Evolutionary conservation across 148 eudicot species (phyloP), one percentile per base, ranked within the genome.

Genomic region (Selenicereus undatus): DNA sequence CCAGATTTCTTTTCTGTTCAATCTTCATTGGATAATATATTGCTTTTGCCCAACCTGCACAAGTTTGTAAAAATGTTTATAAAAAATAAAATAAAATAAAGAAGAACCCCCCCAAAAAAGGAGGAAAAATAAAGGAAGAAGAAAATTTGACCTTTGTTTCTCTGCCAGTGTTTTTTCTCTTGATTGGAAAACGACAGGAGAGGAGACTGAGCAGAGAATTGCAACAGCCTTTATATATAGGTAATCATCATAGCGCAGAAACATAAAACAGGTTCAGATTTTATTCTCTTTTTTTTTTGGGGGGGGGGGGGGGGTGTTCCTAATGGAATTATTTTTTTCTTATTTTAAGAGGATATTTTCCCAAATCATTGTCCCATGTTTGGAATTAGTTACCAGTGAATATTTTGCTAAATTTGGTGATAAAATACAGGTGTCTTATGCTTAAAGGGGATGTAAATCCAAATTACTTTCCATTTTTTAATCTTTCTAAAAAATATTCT

Each of bases 21-120:
- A 21, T 83, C 82, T 75, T 75, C 82, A 79, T 78, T 30, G 60
- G 51, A 20, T 39, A 39, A 39, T 39, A 39, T 39, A 24, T 51
- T n/a, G 14, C 1, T 8, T 2, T n/a, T n/a, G 6, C 30, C 21
- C 56, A 69, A 17, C 22, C 84, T 82, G 84, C 78, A 79, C 30
- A 73, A 73, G 21, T 77, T 72, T 26, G 64, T 21, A 43, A 39
- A 7, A 4, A 64, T 8, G 2, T 3, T n/a, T 24, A 42, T 24
- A 42, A 64, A 10, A 66, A 43, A 11, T 29, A 60, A 39, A 62
- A 36, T 77, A 30, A 27, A 77, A 45, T 30, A 4, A 58, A 20
- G 8, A 21, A 10, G 4, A 60, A 62, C 0, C 0, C 27, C 5
- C 32, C 32, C 32, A 32, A 64, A 22, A 62, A 64, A 12, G 52